Evolutionary conservation across 495 filamentous ascomycete genomes (phyloP), one percentile per base, ranked within the genome.

Genomic region (Neurospora sp.): DNA sequence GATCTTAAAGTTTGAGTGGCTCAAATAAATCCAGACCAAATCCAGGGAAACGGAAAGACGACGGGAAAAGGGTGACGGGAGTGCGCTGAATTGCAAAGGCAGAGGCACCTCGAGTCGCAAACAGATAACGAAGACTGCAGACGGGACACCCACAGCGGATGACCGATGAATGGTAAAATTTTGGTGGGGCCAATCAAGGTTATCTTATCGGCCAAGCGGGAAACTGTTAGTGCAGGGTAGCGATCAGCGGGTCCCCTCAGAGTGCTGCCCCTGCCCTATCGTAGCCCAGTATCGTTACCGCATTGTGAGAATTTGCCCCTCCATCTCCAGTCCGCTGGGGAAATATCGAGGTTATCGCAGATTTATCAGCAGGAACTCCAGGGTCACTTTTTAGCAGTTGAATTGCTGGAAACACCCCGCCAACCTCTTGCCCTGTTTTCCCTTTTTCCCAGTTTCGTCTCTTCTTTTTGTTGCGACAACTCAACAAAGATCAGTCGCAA

Each of bases 101-200:
- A 72, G 42, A 44, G 10, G 44, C 73, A 76, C 73, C 44, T 74
- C 72, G 31, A 73, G 69, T 46, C 75, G 48, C 69, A 40, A 37
- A 20, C 41, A 41, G 70, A 48, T 46, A 38, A 71, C 70, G 35
- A 48, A 23, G 44, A 48, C 44, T 20, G 44, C 44, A 48, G 31
- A 35, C 31, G 31, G 31, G n/a, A 10, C n/a, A 8, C 14, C 14
- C 14, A 18, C 54, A 66, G 54, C 54, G 54, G 54, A 66, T 66
- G 27, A 62, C 54, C 54, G 54, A 62, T 62, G 70, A 48, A 72
- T 44, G 70, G 73, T 66, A 84, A 84, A 82, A 75, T 80, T 84
- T 81, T 84, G 81, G 84, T 81, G 84, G 84, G 84, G 84, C 80
- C 78, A 77, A 73, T 38, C 41, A 71, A 35, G 66, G 75, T 78